Conservation (phyloP, 352 stramenopile species). For the Phytophthora chlamydospora region DNA sequence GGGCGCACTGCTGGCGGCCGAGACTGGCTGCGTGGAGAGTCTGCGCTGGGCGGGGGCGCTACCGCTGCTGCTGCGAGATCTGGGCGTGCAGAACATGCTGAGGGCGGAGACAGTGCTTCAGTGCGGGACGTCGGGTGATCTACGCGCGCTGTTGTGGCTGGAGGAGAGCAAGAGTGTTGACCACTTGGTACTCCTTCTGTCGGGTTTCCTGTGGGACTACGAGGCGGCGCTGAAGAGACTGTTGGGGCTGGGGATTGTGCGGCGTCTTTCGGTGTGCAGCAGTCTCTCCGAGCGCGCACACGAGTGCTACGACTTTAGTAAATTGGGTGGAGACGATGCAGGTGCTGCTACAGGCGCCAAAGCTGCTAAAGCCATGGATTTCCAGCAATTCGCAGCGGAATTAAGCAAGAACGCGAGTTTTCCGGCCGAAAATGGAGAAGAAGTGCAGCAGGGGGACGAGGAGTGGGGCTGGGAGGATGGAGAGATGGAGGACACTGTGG, state of each 20-base stretch:
- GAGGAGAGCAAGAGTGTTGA: slow-evolving; percentile 26
- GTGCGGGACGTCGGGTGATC: slow-evolving; percentile 22
- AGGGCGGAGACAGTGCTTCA: slow-evolving; percentile 41
- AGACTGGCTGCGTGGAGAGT: slow-evolving; percentile 62
- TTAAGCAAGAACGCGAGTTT: slow-evolving; percentile 29
- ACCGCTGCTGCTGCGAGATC: slow-evolving; percentile 67
- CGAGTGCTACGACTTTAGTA: slow-evolving; percentile 68
- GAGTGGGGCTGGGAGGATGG: slow-evolving; percentile 67
- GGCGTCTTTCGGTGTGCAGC: slow-evolving; percentile 61
- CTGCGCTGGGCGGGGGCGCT: slow-evolving; percentile 72
- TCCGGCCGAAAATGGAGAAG: slow-evolving; percentile 10
- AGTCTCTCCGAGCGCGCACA: slow-evolving; percentile 72
- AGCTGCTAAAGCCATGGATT: slow-evolving; percentile 45
- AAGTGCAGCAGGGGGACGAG: slow-evolving; percentile 29
- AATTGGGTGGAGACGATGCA: slow-evolving; percentile 3
- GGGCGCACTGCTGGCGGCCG: slow-evolving; percentile 51
- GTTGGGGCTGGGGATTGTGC: slow-evolving; percentile 45
- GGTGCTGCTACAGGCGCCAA: slow-evolving; percentile 15
- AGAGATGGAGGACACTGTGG: slow-evolving; percentile 1
- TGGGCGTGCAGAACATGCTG: slow-evolving; percentile 60
- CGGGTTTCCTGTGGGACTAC: slow-evolving; percentile 73
- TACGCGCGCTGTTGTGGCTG: slow-evolving; percentile 31
- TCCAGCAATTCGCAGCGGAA: slow-evolving; percentile 48
- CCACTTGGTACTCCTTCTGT: slow-evolving; percentile 61
- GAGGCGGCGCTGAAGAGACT: slow-evolving; percentile 42